These are phyloP conservation scores for Aureobasidium sp. DNA, from an alignment of 2,329 filamentous ascomycete genomes.

Conservation along the genomic window DNA sequence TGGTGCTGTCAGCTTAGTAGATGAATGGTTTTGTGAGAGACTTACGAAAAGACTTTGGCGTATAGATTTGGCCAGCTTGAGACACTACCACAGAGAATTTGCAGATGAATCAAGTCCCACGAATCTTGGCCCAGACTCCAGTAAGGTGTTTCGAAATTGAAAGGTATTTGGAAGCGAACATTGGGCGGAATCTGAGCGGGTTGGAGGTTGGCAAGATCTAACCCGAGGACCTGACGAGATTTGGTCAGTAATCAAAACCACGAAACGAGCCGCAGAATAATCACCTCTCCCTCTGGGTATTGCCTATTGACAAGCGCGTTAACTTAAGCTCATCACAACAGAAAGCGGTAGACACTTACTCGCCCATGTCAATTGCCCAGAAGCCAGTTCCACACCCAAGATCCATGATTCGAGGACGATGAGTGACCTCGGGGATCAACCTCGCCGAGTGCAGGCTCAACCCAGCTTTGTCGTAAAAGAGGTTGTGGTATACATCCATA, in stretches of 20 bases:
- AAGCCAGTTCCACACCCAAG: conserved; percentile 84
- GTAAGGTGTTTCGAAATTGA: conserved; percentile 64
- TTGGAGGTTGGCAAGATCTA: conserved; percentile 56
- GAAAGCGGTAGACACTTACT: conserved; percentile 43
- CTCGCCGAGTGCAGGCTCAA: conserved; percentile 13
- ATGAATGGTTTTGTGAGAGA: background rate
- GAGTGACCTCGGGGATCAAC: conserved; percentile 9
- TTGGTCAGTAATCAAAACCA: background rate
- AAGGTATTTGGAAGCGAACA: conserved; percentile 56
- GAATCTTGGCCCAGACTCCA: conserved; percentile 62
- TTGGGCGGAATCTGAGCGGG: conserved; percentile 59
- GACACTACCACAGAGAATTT: conserved; percentile 71
- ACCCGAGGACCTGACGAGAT: conserved; percentile 43
- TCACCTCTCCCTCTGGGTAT: conserved; percentile 48
- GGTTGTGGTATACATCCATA: conserved; percentile 16
- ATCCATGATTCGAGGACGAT: conserved; percentile 47
- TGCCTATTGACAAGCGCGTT: conserved; percentile 22
- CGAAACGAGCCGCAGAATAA: conserved; percentile 5
- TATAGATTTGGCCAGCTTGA: conserved; percentile 69
- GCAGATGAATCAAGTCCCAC: conserved; percentile 78
- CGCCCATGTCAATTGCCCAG: conserved; percentile 81
- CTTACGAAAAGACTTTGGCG: conserved; percentile 57
- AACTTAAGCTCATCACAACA: background rate
- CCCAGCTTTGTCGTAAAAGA: conserved; percentile 15
- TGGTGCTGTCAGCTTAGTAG: conserved; percentile 31